Conservation (phyloP, 1,284 basidiomycete genomes). For the Marasmius oreades region DNA sequence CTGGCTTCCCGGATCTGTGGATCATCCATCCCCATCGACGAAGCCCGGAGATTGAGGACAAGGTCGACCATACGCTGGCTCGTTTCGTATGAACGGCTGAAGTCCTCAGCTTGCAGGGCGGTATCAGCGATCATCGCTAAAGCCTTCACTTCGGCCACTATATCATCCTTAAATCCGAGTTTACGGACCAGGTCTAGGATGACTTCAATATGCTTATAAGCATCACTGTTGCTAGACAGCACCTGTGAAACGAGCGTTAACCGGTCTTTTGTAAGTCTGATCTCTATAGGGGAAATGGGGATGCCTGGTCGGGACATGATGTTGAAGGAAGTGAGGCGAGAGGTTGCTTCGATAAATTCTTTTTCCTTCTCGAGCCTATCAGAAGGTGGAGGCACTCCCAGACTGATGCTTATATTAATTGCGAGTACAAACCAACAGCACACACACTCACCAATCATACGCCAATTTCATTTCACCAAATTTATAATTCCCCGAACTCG, state of each 20-base stretch:
- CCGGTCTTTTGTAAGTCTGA: constrained; percentile 83
- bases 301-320: constrained; percentile 71
- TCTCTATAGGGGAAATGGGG: constrained; percentile 84
- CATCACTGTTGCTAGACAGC: constrained; percentile 76
- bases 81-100: constrained; percentile 65
- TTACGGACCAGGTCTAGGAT: constrained; percentile 86
- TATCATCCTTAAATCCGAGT: constrained; percentile 74
- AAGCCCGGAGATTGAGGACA: constrained; percentile 45
- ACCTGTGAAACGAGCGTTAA: constrained; percentile 81
- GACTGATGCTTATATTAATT: constrained; percentile 39
- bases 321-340: constrained; percentile 80
- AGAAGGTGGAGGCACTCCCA: constrained; percentile 68
- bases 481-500: constrained; percentile 86
- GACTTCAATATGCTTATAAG: constrained; percentile 86
- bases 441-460: constrained; percentile 79
- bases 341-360: constrained; percentile 94
- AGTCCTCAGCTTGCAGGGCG: constrained; percentile 79
- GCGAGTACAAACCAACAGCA: constrained; percentile 1
- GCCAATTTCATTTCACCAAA: constrained; percentile 93
- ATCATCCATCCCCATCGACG: constrained; percentile 36
- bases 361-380: constrained; percentile 67
- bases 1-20: constrained; percentile 55
- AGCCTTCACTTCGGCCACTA: constrained; percentile 72
- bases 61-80: constrained; percentile 70
- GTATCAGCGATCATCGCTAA: constrained; percentile 87